phyloP scores from a whole-genome alignment of 2,329 filamentous ascomycete species.

The Fonsecaea nubica region DNA sequence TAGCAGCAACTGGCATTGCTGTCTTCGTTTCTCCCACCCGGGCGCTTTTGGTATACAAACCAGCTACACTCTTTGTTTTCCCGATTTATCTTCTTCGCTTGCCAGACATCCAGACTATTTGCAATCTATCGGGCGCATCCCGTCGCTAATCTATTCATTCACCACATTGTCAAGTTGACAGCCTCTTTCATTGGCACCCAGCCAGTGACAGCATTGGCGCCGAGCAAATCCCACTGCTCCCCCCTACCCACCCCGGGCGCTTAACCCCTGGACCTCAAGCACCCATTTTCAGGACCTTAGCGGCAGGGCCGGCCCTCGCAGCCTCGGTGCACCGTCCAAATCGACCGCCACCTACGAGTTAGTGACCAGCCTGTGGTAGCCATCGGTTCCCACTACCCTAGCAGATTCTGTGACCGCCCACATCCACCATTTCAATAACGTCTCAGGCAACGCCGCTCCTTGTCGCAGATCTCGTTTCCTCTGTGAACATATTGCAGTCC shows the following conservation, averaged over 20 bases:
- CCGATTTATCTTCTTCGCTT: constrained; percentile 15
- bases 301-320: constrained; percentile 37
- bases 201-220: constrained; percentile 35
- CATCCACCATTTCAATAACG: constrained; percentile 32
- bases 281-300: constrained; percentile 18
- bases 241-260: constrained; percentile 31
- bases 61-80: constrained; percentile 25
- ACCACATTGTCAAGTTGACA: constrained; percentile 28
- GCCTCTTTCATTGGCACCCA: constrained; percentile 29
- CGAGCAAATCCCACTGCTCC: constrained; percentile 26
- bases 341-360: not conserved
- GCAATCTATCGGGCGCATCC: constrained; percentile 26
- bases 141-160: constrained; percentile 31
- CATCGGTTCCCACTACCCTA: constrained; percentile 14
- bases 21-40: constrained; percentile 13
- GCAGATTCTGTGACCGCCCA: constrained; percentile 26
- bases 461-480: constrained; percentile 25
- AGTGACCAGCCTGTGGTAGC: constrained; percentile 3
- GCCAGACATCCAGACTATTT: constrained; percentile 9
- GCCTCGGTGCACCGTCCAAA: constrained; percentile 12
- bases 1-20: constrained; percentile 26
- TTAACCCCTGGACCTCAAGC: constrained; percentile 38
- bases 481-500: constrained; percentile 21
- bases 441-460: constrained; percentile 30
- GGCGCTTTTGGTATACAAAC: not conserved